These are phyloP conservation scores for Yamadazyma trypodendri DNA, from an alignment of 1,139 yeast species.

Conservation along the genomic window DNA sequence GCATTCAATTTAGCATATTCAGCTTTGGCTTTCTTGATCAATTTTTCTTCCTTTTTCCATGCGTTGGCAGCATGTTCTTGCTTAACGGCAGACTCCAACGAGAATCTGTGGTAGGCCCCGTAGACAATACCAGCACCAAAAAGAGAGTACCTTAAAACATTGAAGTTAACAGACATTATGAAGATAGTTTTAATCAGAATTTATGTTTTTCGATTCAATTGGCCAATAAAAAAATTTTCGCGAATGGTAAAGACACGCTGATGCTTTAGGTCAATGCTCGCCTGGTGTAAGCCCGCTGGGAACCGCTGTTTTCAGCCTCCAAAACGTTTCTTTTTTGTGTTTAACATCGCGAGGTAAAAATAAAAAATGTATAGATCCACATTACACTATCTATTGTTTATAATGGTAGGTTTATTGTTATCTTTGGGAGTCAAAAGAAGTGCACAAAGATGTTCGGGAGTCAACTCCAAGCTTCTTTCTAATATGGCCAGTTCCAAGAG, in stretches of 20 bases:
- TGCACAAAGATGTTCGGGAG: slow-evolving; percentile 9
- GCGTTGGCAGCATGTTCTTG: slow-evolving; percentile 58
- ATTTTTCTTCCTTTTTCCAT: slow-evolving; percentile 66
- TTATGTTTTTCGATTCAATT: slow-evolving; percentile 9
- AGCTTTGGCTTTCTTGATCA: slow-evolving; percentile 84
- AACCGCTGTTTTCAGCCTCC: neutral
- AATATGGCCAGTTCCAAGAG: slow-evolving; percentile 8
- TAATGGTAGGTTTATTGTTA: slow-evolving; percentile 30
- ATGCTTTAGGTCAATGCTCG: neutral
- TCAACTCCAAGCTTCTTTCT: slow-evolving; percentile 2
- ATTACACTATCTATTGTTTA: neutral
- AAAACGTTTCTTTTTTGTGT: neutral
- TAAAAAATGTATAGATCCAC: slow-evolving; percentile 1
- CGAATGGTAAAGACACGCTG: neutral
- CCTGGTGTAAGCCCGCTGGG: no score
- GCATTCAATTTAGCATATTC: slow-evolving; percentile 73
- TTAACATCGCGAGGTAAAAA: no score
- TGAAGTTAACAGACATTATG: slow-evolving; percentile 27
- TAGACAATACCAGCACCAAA: slow-evolving; percentile 86
- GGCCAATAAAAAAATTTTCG: slow-evolving; percentile 12
- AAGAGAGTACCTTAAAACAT: slow-evolving; percentile 91
- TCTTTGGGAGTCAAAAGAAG: slow-evolving; percentile 27
- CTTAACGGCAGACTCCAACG: slow-evolving; percentile 60
- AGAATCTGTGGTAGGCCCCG: slow-evolving; percentile 84
- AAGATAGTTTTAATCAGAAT: slow-evolving; percentile 2